A percentile compares a stretch with the other conserved stretches of the same genome.
Conservation (phyloP, 2,329 filamentous ascomycete species). For the Hypoxylon sp. region DNA sequence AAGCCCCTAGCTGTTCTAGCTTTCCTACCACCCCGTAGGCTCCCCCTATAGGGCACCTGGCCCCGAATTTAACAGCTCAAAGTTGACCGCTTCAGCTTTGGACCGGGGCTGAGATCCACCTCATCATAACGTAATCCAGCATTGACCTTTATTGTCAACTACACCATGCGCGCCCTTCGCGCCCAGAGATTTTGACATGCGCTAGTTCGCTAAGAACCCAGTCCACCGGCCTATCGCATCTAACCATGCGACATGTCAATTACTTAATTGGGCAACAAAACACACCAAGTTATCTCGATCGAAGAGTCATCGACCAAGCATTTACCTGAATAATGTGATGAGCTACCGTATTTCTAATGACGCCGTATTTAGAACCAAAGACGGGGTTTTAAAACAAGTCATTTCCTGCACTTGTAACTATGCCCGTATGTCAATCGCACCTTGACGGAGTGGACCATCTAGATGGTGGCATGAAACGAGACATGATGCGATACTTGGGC, state of each 20-base stretch:
- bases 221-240: constrained; percentile 33
- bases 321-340: background rate
- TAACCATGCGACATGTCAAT: constrained; percentile 22
- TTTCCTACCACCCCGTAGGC: background rate
- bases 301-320: constrained; percentile 38
- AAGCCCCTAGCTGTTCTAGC: background rate
- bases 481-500: constrained; percentile 31
- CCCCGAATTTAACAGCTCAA: constrained; percentile 12
- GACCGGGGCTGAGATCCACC: constrained; percentile 20
- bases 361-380: background rate
- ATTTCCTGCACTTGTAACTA: constrained; percentile 1
- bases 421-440: background rate
- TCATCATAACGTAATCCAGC: constrained; percentile 7
- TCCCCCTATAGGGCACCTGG: background rate
- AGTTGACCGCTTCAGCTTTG: constrained; percentile 31
- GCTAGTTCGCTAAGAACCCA: constrained; percentile 23
- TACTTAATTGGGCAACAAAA: constrained; percentile 36
- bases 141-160: background rate
- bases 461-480: constrained; percentile 11
- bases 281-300: constrained; percentile 28
- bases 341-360: constrained; percentile 3
- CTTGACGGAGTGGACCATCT: background rate
- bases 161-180: constrained; percentile 30
- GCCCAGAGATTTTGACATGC: constrained; percentile 35
- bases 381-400: background rate